Base-by-base conservation (phyloP, 2,329 filamentous ascomycete species). In the Spiromastix sp. region DNA sequence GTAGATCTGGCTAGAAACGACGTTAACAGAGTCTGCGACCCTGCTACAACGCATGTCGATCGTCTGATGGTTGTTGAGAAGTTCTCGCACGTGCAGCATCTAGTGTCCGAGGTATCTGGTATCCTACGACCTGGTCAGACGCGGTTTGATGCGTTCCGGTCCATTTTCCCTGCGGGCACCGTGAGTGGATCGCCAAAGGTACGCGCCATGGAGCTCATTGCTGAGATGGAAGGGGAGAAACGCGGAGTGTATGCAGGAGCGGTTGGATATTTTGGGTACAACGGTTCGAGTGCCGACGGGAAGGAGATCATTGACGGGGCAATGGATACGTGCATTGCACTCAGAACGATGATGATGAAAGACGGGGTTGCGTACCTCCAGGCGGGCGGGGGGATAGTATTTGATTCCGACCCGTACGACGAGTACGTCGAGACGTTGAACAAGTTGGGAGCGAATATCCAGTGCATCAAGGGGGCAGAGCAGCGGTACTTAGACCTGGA, bases 371-470 rank as follows among this genome's bases (percentile, higher is more conserved):
- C 86, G 3, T 96, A 95, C 64, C 70, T 98, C 43, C 91, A 98
- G 58, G 77, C 78, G 25, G 77, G 67, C 38, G 87, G 87, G 22
- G 87, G 87, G 19, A 94, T 95, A 51, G 87, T 94, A 28, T 94
- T 89, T 53, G 91, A 96, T 60, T 93, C 84, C 26, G 87, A 93
- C 54, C 81, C 73, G 21, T 81, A 82, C 50, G 85, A 95, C 45
- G 91, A 96, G 61, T 95, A 87, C 70, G 75, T 89, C 61, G 85
- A 96, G 72, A 95, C 93, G 45, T 85, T 91, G 66, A 96, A 98
- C 68, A 98, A 98, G 71, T 68, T 94, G 31, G 79, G 82, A 17
- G 84, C 85, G 29, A 93, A 93, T 57, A 85, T 93, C 68, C 74
- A 81, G 47, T 91, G 85, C 61, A 87, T 96, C 57, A 80, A 78